These are phyloP conservation scores for Diplosphaera chodatii DNA, from an alignment of 139 green algal species.

Conservation along the genomic window DNA sequence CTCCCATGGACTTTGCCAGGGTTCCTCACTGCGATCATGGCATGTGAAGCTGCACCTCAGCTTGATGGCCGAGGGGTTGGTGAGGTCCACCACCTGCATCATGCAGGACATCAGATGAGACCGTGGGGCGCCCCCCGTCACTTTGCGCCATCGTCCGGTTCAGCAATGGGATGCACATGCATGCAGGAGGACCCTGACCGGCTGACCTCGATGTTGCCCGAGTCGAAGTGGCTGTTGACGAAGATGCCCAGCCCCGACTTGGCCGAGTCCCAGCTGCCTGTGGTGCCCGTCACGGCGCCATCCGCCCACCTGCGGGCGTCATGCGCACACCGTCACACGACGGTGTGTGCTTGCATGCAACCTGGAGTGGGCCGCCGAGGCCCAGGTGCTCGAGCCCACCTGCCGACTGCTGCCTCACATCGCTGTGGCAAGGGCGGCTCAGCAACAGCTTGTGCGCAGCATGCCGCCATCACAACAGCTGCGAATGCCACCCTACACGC, in stretches of 20 bases:
- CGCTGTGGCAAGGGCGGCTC: too few species aligned
- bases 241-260: conserved; percentile 1
- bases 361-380: too few species aligned
- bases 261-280: background rate
- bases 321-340: too few species aligned
- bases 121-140: too few species aligned
- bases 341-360: too few species aligned
- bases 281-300: background rate
- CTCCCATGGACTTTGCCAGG: too few species aligned
- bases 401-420: too few species aligned
- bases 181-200: background rate
- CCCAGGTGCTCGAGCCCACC: too few species aligned
- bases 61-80: conserved; percentile 25
- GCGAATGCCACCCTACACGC: too few species aligned
- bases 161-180: background rate
- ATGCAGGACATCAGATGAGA: background rate
- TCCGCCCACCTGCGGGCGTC: conserved; percentile 4
- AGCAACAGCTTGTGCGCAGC: too few species aligned
- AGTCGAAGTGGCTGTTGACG: conserved; percentile 34
- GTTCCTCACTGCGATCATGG: too few species aligned
- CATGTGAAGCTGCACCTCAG: conserved; percentile 6
- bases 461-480: too few species aligned
- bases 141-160: background rate
- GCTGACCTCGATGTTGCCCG: conserved; percentile 52
- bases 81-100: conserved; percentile 17